Percentiles rank a stretch among this genome's conserved stretches.
phyloP scores from a whole-genome alignment of 108 stramenopile species.

The Epithemia pelagica region DNA sequence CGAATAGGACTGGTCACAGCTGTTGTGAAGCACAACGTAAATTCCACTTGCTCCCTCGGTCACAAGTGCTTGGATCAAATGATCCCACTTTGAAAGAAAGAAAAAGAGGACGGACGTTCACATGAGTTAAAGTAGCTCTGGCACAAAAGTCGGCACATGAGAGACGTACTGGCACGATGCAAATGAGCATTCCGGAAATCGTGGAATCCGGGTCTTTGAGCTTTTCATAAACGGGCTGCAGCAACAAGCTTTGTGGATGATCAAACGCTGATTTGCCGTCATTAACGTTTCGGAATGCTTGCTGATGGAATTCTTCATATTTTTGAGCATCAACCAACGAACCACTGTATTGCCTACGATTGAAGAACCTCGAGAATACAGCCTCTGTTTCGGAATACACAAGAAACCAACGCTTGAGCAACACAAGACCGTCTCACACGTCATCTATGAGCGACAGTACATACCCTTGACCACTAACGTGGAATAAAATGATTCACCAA shows the following conservation, averaged over 20 bases:
- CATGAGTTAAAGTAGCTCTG: no score
- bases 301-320: neutral
- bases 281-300: neutral
- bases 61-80: neutral
- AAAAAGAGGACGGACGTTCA: no score
- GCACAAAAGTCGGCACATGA: no score
- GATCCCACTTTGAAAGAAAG: neutral
- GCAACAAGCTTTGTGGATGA: neutral
- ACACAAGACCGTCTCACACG: no score
- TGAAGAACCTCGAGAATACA: neutral
- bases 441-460: no score
- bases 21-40: slow-evolving; percentile 12
- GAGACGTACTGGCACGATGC: neutral
- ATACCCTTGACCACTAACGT: neutral
- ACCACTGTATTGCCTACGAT: neutral
- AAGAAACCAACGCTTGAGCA: no score
- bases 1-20: slow-evolving; percentile 28
- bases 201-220: neutral
- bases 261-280: neutral
- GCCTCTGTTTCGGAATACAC: no score
- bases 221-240: neutral
- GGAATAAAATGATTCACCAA: neutral
- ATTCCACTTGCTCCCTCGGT: slow-evolving; percentile 9
- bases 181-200: neutral
- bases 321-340: neutral